A percentile compares a stretch with the other conserved stretches of the same genome.
phyloP scores from a whole-genome alignment of 169 alveolate genomes.

The Cryptosporidium baileyi region DNA sequence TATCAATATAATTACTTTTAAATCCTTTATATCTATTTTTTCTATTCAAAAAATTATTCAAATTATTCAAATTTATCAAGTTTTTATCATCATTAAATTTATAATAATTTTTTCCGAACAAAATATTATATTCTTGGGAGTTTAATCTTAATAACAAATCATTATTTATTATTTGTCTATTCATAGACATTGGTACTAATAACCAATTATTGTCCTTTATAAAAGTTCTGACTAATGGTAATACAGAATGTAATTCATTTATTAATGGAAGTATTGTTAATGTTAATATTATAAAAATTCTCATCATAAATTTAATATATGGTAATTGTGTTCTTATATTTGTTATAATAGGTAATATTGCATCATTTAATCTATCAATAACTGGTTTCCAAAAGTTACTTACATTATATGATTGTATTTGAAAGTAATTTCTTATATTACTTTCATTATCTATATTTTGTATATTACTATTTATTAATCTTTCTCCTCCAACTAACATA shows the following conservation, averaged over 20 bases:
- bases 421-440: no score
- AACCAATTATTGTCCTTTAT: conserved; percentile 47
- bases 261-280: conserved; percentile 36
- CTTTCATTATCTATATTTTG: no score
- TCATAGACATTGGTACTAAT: conserved; percentile 16
- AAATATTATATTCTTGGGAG: not conserved
- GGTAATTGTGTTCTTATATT: conserved; percentile 30
- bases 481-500: no score
- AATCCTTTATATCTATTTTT: no score
- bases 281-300: conserved; percentile 15
- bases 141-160: conserved; percentile 38
- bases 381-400: no score
- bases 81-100: not conserved
- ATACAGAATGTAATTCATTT: conserved; percentile 24
- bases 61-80: not conserved
- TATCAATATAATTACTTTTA: not conserved
- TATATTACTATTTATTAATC: no score
- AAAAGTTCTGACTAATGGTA: conserved; percentile 38
- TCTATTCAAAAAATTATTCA: not conserved
- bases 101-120: not conserved
- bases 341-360: not conserved
- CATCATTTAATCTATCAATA: not conserved
- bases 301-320: conserved; percentile 17
- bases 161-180: conserved; percentile 9
- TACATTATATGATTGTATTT: no score